Percentiles rank a stretch among this genome's conserved stretches.
phyloP scores from a whole-genome alignment of 2,329 filamentous ascomycete species.

The Aspergillus spinulosporus region DNA sequence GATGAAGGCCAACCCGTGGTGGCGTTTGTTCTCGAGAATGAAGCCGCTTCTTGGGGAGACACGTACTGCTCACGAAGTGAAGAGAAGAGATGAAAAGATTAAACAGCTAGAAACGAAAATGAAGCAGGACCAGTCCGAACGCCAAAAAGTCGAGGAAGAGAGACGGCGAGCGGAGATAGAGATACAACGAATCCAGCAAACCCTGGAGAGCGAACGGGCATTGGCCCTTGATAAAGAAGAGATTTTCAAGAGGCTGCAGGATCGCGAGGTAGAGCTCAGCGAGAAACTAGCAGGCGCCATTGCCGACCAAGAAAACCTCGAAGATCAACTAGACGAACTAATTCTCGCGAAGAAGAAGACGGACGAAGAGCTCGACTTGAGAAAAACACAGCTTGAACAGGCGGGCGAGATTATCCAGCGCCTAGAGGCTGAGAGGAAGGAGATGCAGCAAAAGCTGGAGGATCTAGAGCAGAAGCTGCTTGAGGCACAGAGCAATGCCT shows the following conservation, averaged over 20 bases:
- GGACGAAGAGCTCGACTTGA: constrained; percentile 78
- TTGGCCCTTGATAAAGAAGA: constrained; percentile 97
- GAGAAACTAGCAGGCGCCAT: constrained; percentile 91
- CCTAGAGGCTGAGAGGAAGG: constrained; percentile 81
- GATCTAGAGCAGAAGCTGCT: constrained; percentile 70
- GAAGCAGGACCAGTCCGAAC: constrained; percentile 70
- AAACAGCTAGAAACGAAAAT: constrained; percentile 82
- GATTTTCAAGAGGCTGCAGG: constrained; percentile 93
- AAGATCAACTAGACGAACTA: constrained; percentile 88
- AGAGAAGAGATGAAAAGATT: constrained; percentile 92
- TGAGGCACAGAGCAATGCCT: constrained; percentile 68
- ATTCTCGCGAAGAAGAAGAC: constrained; percentile 85
- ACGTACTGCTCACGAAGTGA: constrained; percentile 87
- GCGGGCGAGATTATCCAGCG: constrained; percentile 82
- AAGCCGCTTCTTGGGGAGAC: constrained; percentile 91
- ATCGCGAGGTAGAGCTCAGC: constrained; percentile 84
- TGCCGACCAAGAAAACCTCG: constrained; percentile 89
- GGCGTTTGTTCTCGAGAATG: constrained; percentile 93
- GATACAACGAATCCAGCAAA: constrained; percentile 86
- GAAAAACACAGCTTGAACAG: constrained; percentile 82
- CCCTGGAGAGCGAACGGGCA: constrained; percentile 91
- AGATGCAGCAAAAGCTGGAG: constrained; percentile 65
- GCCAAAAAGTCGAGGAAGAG: constrained; percentile 84
- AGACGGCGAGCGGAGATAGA: constrained; percentile 82
- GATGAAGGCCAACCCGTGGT: constrained; percentile 93